Conservation (phyloP, 23 red algal genomes). For the Gracilaria domingensis region DNA sequence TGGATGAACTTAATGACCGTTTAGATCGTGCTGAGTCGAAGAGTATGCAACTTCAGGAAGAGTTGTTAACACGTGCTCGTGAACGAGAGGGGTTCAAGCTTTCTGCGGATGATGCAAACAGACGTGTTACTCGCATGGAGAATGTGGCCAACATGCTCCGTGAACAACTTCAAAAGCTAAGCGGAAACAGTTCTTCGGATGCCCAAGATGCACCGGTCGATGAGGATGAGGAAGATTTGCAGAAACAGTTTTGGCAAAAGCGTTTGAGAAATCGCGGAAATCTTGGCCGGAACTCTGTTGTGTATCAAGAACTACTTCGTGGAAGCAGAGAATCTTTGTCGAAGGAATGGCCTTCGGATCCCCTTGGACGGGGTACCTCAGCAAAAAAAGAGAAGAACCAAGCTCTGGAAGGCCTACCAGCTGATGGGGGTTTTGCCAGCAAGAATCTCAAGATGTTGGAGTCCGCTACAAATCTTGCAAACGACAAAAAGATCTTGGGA, state of each 20-base stretch:
- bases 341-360: constrained; percentile 50
- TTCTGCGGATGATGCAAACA: constrained; percentile 50
- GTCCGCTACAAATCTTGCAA: not conserved
- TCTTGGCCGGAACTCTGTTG: constrained; percentile 23
- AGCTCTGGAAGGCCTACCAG: constrained; percentile 36
- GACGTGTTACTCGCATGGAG: constrained; percentile 37
- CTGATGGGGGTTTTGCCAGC: constrained; percentile 54
- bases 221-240: not conserved
- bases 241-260: constrained; percentile 51
- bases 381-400: constrained; percentile 38
- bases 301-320: constrained; percentile 59
- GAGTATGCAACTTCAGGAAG: constrained; percentile 26
- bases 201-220: constrained; percentile 4
- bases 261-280: constrained; percentile 24
- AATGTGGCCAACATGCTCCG: constrained; percentile 18
- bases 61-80: constrained; percentile 11
- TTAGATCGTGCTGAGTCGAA: constrained; percentile 31
- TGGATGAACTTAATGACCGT: constrained; percentile 53
- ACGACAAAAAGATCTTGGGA: not conserved
- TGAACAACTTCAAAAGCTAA: constrained; percentile 18
- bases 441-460: not conserved
- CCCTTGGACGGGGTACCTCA: constrained; percentile 18
- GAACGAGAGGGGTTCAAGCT: constrained; percentile 48
- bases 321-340: constrained; percentile 29
- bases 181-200: not conserved